Evolutionary conservation across 2,329 filamentous ascomycete genomes (phyloP).

Genomic region (Stachybotrys elegans): DNA sequence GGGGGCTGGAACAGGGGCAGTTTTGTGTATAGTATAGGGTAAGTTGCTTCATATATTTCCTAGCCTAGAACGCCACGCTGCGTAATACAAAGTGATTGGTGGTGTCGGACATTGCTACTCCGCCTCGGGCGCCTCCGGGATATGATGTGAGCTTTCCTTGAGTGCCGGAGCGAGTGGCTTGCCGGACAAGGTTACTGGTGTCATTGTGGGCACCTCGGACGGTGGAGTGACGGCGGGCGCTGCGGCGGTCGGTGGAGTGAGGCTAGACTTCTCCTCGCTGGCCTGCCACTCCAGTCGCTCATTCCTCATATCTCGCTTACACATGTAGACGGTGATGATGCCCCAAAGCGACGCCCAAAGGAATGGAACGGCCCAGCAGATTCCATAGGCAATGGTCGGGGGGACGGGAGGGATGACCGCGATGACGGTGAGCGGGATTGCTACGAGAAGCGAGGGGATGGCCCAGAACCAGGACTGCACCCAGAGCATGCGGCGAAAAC

Average conservation of each 20-base stretch:
- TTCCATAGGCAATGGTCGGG: constrained; percentile 29
- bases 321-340: constrained; percentile 27
- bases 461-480: constrained; percentile 36
- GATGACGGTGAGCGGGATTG: constrained; percentile 29
- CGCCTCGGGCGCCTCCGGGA: too few relatives aligned
- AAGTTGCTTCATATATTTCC: too few relatives aligned
- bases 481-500: constrained; percentile 35
- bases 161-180: too few relatives aligned
- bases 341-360: constrained; percentile 30
- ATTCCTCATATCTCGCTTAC: constrained; percentile 29
- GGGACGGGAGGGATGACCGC: constrained; percentile 28
- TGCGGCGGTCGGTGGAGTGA: neutral
- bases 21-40: too few relatives aligned
- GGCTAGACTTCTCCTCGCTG: constrained; percentile 9
- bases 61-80: too few relatives aligned
- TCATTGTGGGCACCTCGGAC: too few relatives aligned
- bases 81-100: too few relatives aligned
- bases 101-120: too few relatives aligned
- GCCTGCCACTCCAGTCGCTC: constrained; percentile 33
- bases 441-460: constrained; percentile 30
- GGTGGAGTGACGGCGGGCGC: neutral
- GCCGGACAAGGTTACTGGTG: too few relatives aligned
- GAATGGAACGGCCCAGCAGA: constrained; percentile 35
- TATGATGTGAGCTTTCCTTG: too few relatives aligned
- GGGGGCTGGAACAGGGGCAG: too few relatives aligned